Conservation (phyloP, 805 yeast species). For the Candida multigemmis region DNA sequence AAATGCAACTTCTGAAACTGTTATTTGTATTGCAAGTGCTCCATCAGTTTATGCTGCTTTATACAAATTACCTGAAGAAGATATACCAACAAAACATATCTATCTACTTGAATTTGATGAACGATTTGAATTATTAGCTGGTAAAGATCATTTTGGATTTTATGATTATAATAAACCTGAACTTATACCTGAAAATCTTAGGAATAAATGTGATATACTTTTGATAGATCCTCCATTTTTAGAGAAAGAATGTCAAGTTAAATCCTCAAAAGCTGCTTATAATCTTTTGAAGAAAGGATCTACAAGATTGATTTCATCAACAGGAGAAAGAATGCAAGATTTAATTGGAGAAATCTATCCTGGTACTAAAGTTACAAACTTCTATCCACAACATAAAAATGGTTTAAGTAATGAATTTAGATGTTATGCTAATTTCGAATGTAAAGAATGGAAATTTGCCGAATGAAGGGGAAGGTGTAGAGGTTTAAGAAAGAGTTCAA, state of each 20-base stretch:
- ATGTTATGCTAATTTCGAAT: conserved; percentile 75
- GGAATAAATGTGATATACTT: conserved; percentile 59
- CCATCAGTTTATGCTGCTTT: conserved; percentile 90
- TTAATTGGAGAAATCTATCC: conserved; percentile 58
- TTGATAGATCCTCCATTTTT: conserved; percentile 86
- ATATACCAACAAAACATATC: conserved; percentile 58
- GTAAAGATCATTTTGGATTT: conserved; percentile 52
- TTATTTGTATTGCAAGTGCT: conserved; percentile 73
- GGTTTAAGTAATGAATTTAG: conserved; percentile 84
- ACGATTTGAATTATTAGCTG: conserved; percentile 68
- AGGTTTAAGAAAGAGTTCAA: neutral
- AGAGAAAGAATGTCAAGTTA: conserved; percentile 72
- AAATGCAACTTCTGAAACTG: conserved; percentile 66
- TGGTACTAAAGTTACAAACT: conserved; percentile 53
- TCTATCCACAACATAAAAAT: conserved; percentile 72
- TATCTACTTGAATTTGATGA: conserved; percentile 73
- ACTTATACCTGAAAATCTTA: conserved; percentile 45
- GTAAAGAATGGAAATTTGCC: conserved; percentile 53
- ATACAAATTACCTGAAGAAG: conserved; percentile 36
- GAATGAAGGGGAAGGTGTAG: no score
- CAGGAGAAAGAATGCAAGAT: conserved; percentile 81
- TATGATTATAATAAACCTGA: conserved; percentile 73
- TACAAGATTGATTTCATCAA: conserved; percentile 56
- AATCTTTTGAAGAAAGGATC: conserved; percentile 40
- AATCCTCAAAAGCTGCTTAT: conserved; percentile 46